phyloP scores from a whole-genome alignment of 495 filamentous ascomycete species.

The Daldinia childiae region DNA sequence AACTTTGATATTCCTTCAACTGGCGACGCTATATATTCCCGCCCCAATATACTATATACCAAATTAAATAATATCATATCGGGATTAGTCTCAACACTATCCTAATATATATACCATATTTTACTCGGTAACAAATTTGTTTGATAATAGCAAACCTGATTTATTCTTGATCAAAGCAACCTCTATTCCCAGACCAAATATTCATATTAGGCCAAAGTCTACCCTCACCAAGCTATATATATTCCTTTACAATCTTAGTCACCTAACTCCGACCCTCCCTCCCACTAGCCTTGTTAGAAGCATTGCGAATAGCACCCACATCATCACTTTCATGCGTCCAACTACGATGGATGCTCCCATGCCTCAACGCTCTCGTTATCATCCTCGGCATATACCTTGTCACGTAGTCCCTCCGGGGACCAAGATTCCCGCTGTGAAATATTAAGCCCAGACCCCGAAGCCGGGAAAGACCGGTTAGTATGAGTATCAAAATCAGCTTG shows the following conservation, averaged over 20 bases:
- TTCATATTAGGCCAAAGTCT: background rate
- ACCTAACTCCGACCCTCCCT: conserved; percentile 22
- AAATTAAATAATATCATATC: no score
- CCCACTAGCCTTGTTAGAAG: conserved; percentile 19
- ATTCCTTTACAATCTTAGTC: background rate
- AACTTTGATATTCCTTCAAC: no score
- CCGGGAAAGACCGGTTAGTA: conserved; percentile 7
- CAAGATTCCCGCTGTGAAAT: conserved; percentile 25
- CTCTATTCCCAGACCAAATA: background rate
- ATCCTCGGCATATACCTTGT: conserved; percentile 77
- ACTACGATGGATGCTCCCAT: conserved; percentile 55
- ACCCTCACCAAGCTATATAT: background rate
- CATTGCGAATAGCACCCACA: conserved; percentile 7
- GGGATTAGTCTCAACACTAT: no score
- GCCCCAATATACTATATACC: no score
- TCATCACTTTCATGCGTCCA: conserved; percentile 55
- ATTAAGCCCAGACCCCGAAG: conserved; percentile 7
- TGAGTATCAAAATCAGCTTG: conserved; percentile 44
- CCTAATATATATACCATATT: background rate
- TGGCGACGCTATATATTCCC: no score
- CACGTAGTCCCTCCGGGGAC: conserved; percentile 36
- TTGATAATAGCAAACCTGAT: background rate
- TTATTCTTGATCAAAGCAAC: background rate
- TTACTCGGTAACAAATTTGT: background rate
- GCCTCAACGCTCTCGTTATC: conserved; percentile 66